Conservation (phyloP, 2,329 filamentous ascomycete species). For the Nemania serpens region DNA sequence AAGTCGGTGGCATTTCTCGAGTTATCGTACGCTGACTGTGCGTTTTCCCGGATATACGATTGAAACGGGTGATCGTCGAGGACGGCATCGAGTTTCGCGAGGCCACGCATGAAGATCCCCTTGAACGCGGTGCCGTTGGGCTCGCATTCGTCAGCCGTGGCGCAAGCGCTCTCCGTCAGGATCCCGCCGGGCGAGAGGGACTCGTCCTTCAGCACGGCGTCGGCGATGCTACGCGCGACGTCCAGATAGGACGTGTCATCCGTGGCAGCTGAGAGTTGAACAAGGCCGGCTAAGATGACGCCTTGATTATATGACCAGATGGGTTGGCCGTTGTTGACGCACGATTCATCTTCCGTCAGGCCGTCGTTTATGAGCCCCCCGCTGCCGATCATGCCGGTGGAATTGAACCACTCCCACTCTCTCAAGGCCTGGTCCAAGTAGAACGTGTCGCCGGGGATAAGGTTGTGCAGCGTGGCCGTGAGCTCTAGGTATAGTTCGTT, state of each 20-base stretch:
- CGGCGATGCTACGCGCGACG: constrained; percentile 35
- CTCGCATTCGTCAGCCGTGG: constrained; percentile 40
- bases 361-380: constrained; percentile 50
- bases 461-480: constrained; percentile 50
- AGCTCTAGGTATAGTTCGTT: constrained; percentile 54
- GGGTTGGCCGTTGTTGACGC: constrained; percentile 38
- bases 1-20: constrained; percentile 44
- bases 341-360: constrained; percentile 41
- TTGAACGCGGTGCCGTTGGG: constrained; percentile 60
- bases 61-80: constrained; percentile 50
- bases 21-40: constrained; percentile 57
- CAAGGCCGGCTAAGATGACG: constrained; percentile 62
- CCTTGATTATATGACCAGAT: constrained; percentile 62
- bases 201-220: constrained; percentile 41
- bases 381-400: constrained; percentile 47
- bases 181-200: constrained; percentile 46
- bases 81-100: constrained; percentile 54
- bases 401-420: constrained; percentile 51
- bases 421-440: constrained; percentile 48
- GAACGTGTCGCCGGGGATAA: constrained; percentile 42
- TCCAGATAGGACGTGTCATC: constrained; percentile 31
- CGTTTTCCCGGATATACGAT: constrained; percentile 55
- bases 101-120: constrained; percentile 63
- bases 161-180: constrained; percentile 47
- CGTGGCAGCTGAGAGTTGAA: constrained; percentile 54